phyloP scores from a whole-genome alignment of 169 alveolate species.

The Plasmodium billcollinsi region DNA sequence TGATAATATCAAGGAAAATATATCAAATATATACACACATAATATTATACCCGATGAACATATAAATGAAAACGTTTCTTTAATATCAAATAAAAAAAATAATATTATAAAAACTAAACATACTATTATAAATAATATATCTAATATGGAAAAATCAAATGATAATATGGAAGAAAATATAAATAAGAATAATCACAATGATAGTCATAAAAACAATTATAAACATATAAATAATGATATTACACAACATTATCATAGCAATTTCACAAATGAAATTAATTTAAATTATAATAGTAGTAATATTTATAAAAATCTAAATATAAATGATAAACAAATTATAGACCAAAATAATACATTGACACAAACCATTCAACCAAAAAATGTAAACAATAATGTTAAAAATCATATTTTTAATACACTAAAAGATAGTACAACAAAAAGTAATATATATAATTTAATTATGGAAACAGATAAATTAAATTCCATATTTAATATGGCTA shows the following conservation, averaged over 20 bases:
- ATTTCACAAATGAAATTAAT: neutral
- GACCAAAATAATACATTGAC: neutral
- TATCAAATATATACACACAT: too few relatives aligned
- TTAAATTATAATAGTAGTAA: neutral
- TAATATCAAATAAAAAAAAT: too few relatives aligned
- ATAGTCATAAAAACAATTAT: neutral
- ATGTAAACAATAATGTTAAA: neutral
- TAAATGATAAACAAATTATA: neutral
- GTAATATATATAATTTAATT: constrained; percentile 52
- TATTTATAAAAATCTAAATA: neutral
- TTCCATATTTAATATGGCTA: constrained; percentile 52
- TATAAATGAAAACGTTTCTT: too few relatives aligned
- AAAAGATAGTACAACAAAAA: constrained; percentile 40
- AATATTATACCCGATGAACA: too few relatives aligned
- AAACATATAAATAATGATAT: neutral
- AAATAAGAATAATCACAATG: neutral
- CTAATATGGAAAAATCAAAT: neutral
- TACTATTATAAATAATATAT: too few relatives aligned
- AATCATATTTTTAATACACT: neutral
- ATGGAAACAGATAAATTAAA: constrained; percentile 67
- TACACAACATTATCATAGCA: neutral
- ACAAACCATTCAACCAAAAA: too few relatives aligned
- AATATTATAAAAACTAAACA: too few relatives aligned
- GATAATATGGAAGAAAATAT: neutral
- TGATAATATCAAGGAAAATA: too few relatives aligned